Percentiles rank a stretch among this genome's conserved stretches.
phyloP scores from a whole-genome alignment of 305 asterid genomes.

The Fraxinus angustifolia region DNA sequence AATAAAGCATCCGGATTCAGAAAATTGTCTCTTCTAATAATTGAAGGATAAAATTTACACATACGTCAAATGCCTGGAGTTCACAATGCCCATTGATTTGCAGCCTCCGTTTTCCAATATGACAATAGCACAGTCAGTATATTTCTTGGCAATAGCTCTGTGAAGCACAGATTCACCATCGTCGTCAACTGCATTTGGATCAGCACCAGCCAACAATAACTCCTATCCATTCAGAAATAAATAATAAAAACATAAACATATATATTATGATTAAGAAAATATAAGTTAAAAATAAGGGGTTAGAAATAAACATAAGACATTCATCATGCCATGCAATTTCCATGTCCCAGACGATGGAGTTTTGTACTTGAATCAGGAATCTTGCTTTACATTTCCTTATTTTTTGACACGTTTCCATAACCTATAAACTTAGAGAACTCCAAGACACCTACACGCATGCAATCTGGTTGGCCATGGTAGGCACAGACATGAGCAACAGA shows the following conservation, averaged over 20 bases:
- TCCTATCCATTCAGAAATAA: slow-evolving; percentile 53
- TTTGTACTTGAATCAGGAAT: slow-evolving; percentile 7
- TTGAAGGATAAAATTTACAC: slow-evolving; percentile 36
- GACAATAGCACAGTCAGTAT: slow-evolving; percentile 81
- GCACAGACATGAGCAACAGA: slow-evolving; percentile 99
- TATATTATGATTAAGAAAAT: slow-evolving; percentile 3
- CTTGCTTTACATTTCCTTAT: slow-evolving; percentile 10
- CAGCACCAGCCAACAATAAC: slow-evolving; percentile 85
- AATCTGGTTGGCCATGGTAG: slow-evolving; percentile 97
- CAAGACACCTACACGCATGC: slow-evolving; percentile 75
- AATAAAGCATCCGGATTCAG: neutral
- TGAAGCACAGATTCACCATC: slow-evolving; percentile 98
- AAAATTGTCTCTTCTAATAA: slow-evolving; percentile 4
- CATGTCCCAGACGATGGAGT: neutral
- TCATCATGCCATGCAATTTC: slow-evolving; percentile 5
- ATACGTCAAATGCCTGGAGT: slow-evolving; percentile 85
- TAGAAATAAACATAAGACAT: neutral
- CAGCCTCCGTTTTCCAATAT: slow-evolving; percentile 96
- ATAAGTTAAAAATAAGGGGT: neutral
- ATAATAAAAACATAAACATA: slow-evolving; percentile 6
- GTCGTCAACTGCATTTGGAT: slow-evolving; percentile 95
- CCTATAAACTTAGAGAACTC: slow-evolving; percentile 4
- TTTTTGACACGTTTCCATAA: slow-evolving; percentile 2
- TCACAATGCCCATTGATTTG: slow-evolving; percentile 78
- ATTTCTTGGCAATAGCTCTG: slow-evolving; percentile 90